Base-by-base conservation (phyloP, 805 yeast genomes). In the Starmera dryadoides region DNA sequence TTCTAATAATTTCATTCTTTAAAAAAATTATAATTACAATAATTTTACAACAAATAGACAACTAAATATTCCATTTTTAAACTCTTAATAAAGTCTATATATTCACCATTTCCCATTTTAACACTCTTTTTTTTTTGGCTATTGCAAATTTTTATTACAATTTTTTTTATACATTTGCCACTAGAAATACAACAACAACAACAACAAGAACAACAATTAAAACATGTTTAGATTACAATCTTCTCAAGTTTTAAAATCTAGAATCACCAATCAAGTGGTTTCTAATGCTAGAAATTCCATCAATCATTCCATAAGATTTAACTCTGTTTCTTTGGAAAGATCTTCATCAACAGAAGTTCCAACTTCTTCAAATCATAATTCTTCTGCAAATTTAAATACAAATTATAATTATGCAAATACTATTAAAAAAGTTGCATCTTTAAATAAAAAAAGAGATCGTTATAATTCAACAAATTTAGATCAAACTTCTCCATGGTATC, bases 401-500 rank as follows among this genome's bases (percentile, higher is more conserved):
- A 32, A 25, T 45, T 11, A 37, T 44, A 16, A 34, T 23, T 3
- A n/a, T 39, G 21, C 42, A 25, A 15, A 35, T 20, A 35, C 28
- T 14, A 19, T 23, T 9, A 20, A 36, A 21, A 43, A 40, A 18
- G 33, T 33, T 15, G 36, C 41, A 7, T 11, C n/a, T 15, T 6
- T 28, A 9, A 31, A 37, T 41, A 38, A 42, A 25, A 41, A 45
- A 30, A 42, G 40, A 30, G 38, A 42, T 16, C 43, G 43, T n/a
- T 41, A 47, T 21, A 47, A 45, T 23, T n/a, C n/a, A n/a, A n/a
- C n/a, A 37, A 42, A 19, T 45, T 50, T 37, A 44, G 36, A 36
- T 33, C 50, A 62, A 19, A 62, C 61, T 12, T 56, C 75, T 6
- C 79, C 80, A 15, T 72, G 70, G 65, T 69, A 60, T 44, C 66